Evolutionary conservation across 2,329 filamentous ascomycete species (phyloP).

Genomic region (Colletotrichum cuscutae): DNA sequence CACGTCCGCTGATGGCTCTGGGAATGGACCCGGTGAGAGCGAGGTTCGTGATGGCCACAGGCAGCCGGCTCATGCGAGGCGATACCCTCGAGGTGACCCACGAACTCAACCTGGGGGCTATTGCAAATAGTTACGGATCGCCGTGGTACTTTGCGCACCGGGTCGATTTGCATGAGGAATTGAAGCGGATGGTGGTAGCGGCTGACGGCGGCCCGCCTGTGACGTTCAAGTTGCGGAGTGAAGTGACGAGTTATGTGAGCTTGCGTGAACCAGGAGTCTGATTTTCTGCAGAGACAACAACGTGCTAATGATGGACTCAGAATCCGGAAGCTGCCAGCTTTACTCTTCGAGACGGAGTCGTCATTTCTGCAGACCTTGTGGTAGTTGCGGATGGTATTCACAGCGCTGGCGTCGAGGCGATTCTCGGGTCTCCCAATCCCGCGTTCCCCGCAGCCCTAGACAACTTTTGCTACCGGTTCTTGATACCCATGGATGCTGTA

Average conservation of each 20-base stretch:
- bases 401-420: conserved; percentile 42
- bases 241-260: conserved; percentile 43
- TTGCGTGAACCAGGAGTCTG: background rate
- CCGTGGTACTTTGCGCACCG: conserved; percentile 48
- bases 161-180: conserved; percentile 51
- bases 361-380: conserved; percentile 48
- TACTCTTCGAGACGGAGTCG: conserved; percentile 41
- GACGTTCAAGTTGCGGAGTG: conserved; percentile 38
- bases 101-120: conserved; percentile 21
- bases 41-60: conserved; percentile 41
- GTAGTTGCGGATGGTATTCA: conserved; percentile 59
- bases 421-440: conserved; percentile 43
- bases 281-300: background rate
- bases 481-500: conserved; percentile 45
- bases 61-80: conserved; percentile 31
- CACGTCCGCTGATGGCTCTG: conserved; percentile 47
- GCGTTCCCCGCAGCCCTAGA: conserved; percentile 41
- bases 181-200: conserved; percentile 47
- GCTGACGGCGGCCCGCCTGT: conserved; percentile 40
- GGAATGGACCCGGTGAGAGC: conserved; percentile 45
- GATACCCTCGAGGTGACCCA: conserved; percentile 33
- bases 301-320: conserved; percentile 19
- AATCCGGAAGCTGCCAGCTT: conserved; percentile 40
- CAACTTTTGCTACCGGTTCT: conserved; percentile 50
- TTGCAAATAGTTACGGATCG: conserved; percentile 14